Evolutionary conservation across 2,329 filamentous ascomycete genomes (phyloP).

Genomic region (Raffaelea albimanens): DNA sequence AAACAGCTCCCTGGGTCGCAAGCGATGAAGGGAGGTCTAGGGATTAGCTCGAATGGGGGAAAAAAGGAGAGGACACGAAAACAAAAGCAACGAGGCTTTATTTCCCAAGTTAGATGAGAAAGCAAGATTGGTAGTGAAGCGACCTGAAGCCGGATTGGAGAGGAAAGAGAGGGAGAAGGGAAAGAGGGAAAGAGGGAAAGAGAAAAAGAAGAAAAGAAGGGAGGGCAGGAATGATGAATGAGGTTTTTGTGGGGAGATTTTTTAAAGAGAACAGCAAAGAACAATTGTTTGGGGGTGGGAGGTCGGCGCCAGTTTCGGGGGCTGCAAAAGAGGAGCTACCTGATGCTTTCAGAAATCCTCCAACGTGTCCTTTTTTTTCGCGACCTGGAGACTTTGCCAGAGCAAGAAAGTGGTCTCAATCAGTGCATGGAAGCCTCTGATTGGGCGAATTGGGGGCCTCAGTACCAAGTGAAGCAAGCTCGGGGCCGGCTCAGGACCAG

Average conservation of each 20-base stretch:
- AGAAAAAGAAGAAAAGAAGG: conserved; percentile 4
- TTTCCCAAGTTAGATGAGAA: not conserved
- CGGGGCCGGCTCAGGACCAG: not conserved
- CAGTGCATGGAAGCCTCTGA: not conserved
- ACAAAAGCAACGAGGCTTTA: not conserved
- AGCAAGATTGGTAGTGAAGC: conserved; percentile 3
- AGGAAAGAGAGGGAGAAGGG: too few relatives aligned
- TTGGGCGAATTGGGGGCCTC: too few relatives aligned
- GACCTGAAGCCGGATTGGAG: conserved; percentile 7
- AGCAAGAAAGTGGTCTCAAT: conserved; percentile 6
- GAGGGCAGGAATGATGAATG: not conserved
- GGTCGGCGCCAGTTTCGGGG: too few relatives aligned
- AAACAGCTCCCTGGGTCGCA: not conserved
- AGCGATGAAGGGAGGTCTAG: not conserved
- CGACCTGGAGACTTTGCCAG: too few relatives aligned
- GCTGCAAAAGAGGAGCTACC: too few relatives aligned
- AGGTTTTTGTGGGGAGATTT: conserved; percentile 7
- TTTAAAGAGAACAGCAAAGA: conserved; percentile 3
- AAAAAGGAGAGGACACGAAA: not conserved
- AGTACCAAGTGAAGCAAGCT: not conserved
- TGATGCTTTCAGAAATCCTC: conserved; percentile 8
- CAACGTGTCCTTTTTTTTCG: conserved; percentile 17
- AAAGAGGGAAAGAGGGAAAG: conserved; percentile 2
- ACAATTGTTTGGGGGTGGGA: conserved; percentile 7
- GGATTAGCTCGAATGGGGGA: too few relatives aligned